Base-by-base conservation (phyloP, 73 alveolate genomes). In the Paramecium sonneborni region DNA sequence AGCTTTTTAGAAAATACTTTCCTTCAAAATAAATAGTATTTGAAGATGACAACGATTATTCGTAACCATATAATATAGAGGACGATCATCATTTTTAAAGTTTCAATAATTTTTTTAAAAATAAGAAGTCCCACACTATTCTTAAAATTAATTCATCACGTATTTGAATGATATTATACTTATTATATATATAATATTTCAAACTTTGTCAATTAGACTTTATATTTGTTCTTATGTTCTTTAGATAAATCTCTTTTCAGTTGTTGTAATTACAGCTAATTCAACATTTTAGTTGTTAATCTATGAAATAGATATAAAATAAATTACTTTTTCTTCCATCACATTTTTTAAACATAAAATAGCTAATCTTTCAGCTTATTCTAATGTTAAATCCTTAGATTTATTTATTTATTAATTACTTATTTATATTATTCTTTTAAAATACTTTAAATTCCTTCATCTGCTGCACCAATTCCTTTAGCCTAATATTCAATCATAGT, bases 381-480 rank as follows among this genome's bases (percentile, higher is more conserved):
- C 97, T 9, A 97, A 86, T 14, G 96, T 95, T 95, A 96, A 87
- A 76, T 95, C 84, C 94, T n/a, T 88, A 11, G 2, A 1, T 32
- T 24, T 10, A 52, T 23, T 21, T 4, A 32, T 86, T n/a, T n/a
- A n/a, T 67, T 32, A 6, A 18, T 46, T 86, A 86, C 96, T 68
- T 93, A 93, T 30, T 96, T 94, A 84, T 95, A 98, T 94, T 92
- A 86, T 92, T 97, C 99, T 86, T 97, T 94, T 35, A 98, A 85
- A 84, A 95, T 95, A 57, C 98, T 92, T 93, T 96, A 93, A 41
- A 98, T 99, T 37, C 98, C 98, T 93, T 98, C 99, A 57, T 96
- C 97, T 38, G 98, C 99, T 55, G 97, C 95, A 28, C 99, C 99
- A 55, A 98, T 97, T 68, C 98, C 98, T 76, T 97, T 94, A 30